A percentile compares a stretch with the other conserved stretches of the same genome.
These are phyloP conservation scores for Fragaria nilgerrensis DNA, from an alignment of 306 rosid genomes.

Conservation along the genomic window DNA sequence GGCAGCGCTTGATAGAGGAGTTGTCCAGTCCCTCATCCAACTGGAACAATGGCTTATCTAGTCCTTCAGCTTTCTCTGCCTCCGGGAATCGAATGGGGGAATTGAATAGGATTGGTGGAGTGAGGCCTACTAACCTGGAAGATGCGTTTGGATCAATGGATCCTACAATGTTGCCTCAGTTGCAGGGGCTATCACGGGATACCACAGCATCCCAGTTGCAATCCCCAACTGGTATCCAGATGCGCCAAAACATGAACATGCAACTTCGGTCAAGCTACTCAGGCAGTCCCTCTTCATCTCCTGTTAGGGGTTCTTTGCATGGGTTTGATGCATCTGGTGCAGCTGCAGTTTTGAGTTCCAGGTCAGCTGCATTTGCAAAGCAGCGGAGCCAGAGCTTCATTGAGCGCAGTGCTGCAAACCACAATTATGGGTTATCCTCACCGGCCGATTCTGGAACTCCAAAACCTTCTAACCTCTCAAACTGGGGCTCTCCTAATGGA, in stretches of 20 bases:
- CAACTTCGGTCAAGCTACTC: constrained; percentile 48
- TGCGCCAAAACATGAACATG: constrained; percentile 51
- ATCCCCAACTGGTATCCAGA: constrained; percentile 53
- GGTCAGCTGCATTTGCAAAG: constrained; percentile 56
- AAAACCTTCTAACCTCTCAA: constrained; percentile 39
- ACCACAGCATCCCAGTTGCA: constrained; percentile 39
- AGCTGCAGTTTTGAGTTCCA: constrained; percentile 38
- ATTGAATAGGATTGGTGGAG: constrained; percentile 42
- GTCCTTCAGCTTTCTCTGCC: constrained; percentile 35
- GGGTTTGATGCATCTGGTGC: constrained; percentile 39
- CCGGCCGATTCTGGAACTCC: constrained; percentile 28
- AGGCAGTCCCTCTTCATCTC: constrained; percentile 41
- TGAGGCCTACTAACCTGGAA: constrained; percentile 60
- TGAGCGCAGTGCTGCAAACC: constrained; percentile 43
- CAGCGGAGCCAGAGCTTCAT: constrained; percentile 68
- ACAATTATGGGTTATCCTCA: constrained; percentile 48
- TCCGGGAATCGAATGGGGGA: constrained; percentile 47
- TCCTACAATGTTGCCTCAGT: constrained; percentile 48
- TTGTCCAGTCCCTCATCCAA: constrained; percentile 48
- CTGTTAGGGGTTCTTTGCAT: constrained; percentile 44
- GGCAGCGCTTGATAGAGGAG: constrained; percentile 59
- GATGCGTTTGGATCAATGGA: constrained; percentile 52
- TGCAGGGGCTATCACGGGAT: constrained; percentile 61
- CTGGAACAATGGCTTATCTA: constrained; percentile 52
- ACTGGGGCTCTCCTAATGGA: constrained; percentile 75